A percentile compares a stretch with the other conserved stretches of the same genome.
Evolutionary conservation across 2,329 filamentous ascomycete species (phyloP).

Genomic region (Xylaria sp.): DNA sequence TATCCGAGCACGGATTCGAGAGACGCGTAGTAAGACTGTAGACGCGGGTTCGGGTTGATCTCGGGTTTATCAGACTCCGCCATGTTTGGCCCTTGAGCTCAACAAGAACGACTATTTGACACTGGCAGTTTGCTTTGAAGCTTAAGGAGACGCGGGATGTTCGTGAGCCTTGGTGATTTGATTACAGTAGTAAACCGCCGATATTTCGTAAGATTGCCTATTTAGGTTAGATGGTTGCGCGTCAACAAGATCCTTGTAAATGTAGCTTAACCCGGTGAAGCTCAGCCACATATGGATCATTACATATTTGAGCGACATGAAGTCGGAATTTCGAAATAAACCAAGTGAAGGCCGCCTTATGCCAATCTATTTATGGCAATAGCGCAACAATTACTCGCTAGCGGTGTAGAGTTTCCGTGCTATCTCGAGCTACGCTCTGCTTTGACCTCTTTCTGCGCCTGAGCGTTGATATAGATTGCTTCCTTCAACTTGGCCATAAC

Average conservation of each 20-base stretch:
- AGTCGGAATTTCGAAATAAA: too few species aligned
- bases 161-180: background rate
- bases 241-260: too few species aligned
- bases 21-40: constrained; percentile 24
- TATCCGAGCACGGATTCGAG: constrained; percentile 26
- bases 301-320: too few species aligned
- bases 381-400: background rate
- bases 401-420: background rate
- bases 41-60: constrained; percentile 18
- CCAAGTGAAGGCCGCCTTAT: too few species aligned
- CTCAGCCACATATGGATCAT: too few species aligned
- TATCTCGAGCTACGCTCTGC: constrained; percentile 37
- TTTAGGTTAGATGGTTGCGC: too few species aligned
- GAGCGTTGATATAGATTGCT: constrained; percentile 62
- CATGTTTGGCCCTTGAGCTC: background rate
- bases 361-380: background rate
- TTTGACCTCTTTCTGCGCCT: constrained; percentile 55
- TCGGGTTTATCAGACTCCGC: background rate
- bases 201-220: too few species aligned
- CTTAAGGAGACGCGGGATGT: background rate
- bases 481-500: constrained; percentile 65
- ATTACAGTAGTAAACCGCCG: background rate
- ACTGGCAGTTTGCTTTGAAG: background rate
- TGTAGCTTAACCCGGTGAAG: too few species aligned
- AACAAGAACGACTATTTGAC: background rate